Evolutionary conservation across 371 early-diverging fungal genomes (phyloP).

Genomic region (Circinella umbellata): DNA sequence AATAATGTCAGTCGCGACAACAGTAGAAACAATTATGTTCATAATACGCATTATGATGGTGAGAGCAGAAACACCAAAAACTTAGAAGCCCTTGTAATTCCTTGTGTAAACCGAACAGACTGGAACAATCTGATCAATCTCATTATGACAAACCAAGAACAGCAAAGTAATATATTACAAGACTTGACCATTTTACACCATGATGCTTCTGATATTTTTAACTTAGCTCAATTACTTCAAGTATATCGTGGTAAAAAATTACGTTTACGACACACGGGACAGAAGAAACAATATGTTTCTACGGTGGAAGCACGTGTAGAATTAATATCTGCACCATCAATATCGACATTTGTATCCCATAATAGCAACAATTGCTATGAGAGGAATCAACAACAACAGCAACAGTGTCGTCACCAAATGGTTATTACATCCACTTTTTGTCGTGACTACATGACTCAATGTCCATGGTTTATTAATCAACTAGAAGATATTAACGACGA

Average conservation of each 20-base stretch:
- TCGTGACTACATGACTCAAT: neutral
- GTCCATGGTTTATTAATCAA: neutral
- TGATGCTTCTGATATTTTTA: neutral
- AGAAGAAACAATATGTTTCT: neutral
- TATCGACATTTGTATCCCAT: neutral
- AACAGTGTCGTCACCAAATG: neutral
- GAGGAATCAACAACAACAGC: neutral
- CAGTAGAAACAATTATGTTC: neutral
- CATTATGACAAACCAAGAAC: neutral
- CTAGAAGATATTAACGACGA: neutral
- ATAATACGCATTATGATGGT: too few species aligned
- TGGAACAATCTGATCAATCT: neutral
- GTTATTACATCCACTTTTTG: neutral
- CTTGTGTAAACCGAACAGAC: neutral
- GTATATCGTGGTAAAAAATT: neutral
- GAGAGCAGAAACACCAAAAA: neutral
- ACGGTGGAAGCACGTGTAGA: neutral
- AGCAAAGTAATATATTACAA: neutral
- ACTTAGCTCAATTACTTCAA: neutral
- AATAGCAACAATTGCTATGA: neutral
- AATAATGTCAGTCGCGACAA: neutral
- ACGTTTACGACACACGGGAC: neutral
- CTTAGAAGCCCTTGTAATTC: neutral
- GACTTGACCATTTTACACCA: conserved; percentile 7
- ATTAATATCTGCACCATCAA: neutral